Conservation (phyloP, 2,329 filamentous ascomycete genomes). For the Dactylellina haptotyla region DNA sequence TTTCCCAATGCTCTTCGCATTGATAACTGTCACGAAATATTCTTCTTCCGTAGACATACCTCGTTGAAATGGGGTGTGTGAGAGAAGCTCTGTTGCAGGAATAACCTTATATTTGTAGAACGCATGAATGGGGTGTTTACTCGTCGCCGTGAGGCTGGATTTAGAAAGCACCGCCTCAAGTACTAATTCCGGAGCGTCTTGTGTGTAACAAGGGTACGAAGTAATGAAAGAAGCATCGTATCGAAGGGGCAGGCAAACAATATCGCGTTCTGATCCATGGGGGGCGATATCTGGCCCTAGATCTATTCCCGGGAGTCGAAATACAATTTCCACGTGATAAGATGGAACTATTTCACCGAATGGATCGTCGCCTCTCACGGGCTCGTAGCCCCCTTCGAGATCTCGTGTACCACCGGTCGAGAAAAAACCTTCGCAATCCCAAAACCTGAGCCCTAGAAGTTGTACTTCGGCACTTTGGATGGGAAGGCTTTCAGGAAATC, state of each 20-base stretch:
- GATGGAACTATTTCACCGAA: slow-evolving; percentile 65
- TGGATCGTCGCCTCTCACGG: slow-evolving; percentile 65
- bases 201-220: slow-evolving; percentile 37
- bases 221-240: slow-evolving; percentile 41
- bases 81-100: slow-evolving; percentile 24
- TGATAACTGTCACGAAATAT: slow-evolving; percentile 61
- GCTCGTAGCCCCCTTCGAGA: slow-evolving; percentile 57
- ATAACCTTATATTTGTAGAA: slow-evolving; percentile 14
- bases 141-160: slow-evolving; percentile 2
- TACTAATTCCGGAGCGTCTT: not conserved
- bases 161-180: slow-evolving; percentile 10
- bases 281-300: not conserved
- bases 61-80: slow-evolving; percentile 60
- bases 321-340: slow-evolving; percentile 43
- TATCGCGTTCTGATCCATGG: slow-evolving; percentile 58
- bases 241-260: slow-evolving; percentile 57
- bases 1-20: slow-evolving; percentile 70
- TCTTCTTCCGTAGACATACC: slow-evolving; percentile 63
- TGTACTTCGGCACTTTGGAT: slow-evolving; percentile 61
- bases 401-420: slow-evolving; percentile 1
- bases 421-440: slow-evolving; percentile 62
- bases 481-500: slow-evolving; percentile 70
- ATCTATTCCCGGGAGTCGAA: slow-evolving; percentile 63
- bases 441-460: slow-evolving; percentile 48
- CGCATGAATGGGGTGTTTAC: slow-evolving; percentile 31